Base-by-base conservation (phyloP, 805 yeast species). In the Sungouiella thailandica region DNA sequence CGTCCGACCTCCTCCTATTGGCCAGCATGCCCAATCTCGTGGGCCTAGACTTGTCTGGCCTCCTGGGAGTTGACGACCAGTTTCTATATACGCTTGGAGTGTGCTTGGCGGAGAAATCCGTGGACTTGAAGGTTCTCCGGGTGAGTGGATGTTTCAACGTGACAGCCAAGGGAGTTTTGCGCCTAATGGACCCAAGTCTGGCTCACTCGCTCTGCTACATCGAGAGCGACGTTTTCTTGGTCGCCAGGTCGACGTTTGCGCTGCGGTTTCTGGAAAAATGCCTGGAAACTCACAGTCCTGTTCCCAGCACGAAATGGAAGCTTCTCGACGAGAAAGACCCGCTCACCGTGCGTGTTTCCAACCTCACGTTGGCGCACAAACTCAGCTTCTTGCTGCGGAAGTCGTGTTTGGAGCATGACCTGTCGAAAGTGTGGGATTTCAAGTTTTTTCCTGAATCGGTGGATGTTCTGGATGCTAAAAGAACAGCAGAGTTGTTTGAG, bases 41-140 rank as follows among this genome's bases (percentile, higher is more conserved):
- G 17, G 65, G 55, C 5, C 37, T 63, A 20, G 57, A 62, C 35
- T 26, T 66, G 8, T 62, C 70, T 1, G 49, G 54, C 22, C 49
- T 48, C 23, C 28, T 28, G 0, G 28, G 33, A 8, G 46, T 65
- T 8, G 62, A 62, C 41, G 70, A 64, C 41, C 52, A 41, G 23
- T 57, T 52, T 19, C 28, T 65, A 4, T 41, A 47, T 28, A 54
- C 55, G 16, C 34, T 65, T 26, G 42, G 9, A 35, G 49, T 29
- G 33, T 54, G 39, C 12, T 15, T 13, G 33, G 43, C 27, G 40
- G 46, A 14, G 46, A 39, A 25, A 42, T 40, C 22, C 15, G 57
- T 44, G 2, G 42, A 41, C 6, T 42, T 65, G 13, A 42, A 50
- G 23, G 35, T 58, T 5, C 32, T 65, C 3, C 34, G 47, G 13